Conservation (phyloP, 164 flowering plant species). For the Chloranthus sessilifolius region DNA sequence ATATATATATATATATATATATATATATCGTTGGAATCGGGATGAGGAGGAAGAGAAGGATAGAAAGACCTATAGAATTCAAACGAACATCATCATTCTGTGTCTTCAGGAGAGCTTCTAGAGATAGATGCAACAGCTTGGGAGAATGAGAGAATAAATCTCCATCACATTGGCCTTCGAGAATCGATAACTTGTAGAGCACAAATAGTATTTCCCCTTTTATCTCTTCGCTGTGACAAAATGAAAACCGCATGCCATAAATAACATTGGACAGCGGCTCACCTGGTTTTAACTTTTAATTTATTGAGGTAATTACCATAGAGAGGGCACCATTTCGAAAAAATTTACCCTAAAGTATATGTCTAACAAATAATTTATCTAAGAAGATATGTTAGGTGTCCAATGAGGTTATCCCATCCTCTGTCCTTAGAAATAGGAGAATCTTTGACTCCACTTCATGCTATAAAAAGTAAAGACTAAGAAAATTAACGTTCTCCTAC, state of each 20-base stretch:
- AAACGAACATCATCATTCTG: constrained; percentile 77
- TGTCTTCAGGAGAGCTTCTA: constrained; percentile 79
- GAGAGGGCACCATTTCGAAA: neutral
- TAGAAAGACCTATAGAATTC: constrained; percentile 68
- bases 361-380: neutral
- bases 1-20: too few relatives aligned
- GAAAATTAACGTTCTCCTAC: too few relatives aligned
- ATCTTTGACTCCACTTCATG: too few relatives aligned
- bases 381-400: neutral
- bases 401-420: neutral
- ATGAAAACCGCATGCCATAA: too few relatives aligned
- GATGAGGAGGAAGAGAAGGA: neutral
- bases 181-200: constrained; percentile 52
- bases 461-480: too few relatives aligned
- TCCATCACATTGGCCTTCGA: constrained; percentile 33
- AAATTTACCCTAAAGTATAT: neutral
- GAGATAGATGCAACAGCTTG: constrained; percentile 49
- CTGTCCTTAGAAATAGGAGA: too few relatives aligned
- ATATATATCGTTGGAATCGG: too few relatives aligned
- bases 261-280: too few relatives aligned
- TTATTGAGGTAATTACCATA: neutral
- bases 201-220: constrained; percentile 86
- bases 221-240: constrained; percentile 64
- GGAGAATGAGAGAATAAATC: constrained; percentile 39
- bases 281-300: neutral